Base-by-base conservation (phyloP, 2,329 filamentous ascomycete genomes). In the Neofusicoccum ribis region DNA sequence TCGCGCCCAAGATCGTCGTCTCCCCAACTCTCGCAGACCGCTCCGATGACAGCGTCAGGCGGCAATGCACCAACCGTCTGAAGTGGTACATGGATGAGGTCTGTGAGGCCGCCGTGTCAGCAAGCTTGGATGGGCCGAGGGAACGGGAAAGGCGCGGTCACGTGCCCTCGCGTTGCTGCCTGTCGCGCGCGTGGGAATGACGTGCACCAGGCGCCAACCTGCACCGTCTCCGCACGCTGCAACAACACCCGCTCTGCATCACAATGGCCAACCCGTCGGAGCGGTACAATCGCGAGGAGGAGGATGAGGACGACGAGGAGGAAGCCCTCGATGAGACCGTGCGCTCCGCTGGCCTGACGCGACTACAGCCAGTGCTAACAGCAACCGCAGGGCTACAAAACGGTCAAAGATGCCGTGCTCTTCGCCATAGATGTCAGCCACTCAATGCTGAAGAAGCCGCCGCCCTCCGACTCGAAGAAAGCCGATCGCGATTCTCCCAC, bases 331-430 rank as follows among this genome's bases (percentile, higher is more conserved):
- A 68, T 27, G 65, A 68, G 37, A 39, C 61, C 20, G 65, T 59
- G 27, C 9, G 66, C 37, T 52, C 14, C 51, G 39, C 20, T 56
- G 12, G n/a, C 44, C 36, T 36, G 15, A 9, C 44, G 39, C 39
- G 23, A 8, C 49, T 12, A 37, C 39, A 39, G 41, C 52, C 14
- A 6, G 3, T 34, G 36, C 51, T 61, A 7, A 58, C 46, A 31
- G 67, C 39, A 34, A 8, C 9, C 20, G n/a, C 70, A 94, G 92
- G 89, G 88, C 77, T 99, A 95, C 82, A 96, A 93, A 81, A 85
- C 90, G 0, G 89, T 93, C 74, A 97, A 97, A 80, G 95, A 99
- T 88, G 95, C 95, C n/a, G 86, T 98, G n/a, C 84, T 99, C 27
- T 94, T 99, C 75, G 94, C 93, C 14, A 97, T 99, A 72, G 91